Base-by-base conservation (phyloP, 1,284 basidiomycete species). In the Neotropicomus parvogracilis region DNA sequence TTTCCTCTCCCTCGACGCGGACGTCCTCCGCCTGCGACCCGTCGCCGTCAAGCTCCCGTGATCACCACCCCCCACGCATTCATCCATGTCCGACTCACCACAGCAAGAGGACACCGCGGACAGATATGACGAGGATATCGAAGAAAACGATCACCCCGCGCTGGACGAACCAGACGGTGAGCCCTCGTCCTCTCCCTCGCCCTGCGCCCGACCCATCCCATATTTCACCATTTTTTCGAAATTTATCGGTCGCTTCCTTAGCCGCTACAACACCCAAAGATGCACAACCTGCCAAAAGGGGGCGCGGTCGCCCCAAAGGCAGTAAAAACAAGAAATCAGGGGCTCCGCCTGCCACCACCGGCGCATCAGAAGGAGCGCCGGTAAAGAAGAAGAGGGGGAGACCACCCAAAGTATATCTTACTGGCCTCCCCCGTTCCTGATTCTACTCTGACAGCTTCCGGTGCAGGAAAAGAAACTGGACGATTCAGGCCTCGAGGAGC, bases 241-340 rank as follows among this genome's bases (percentile, higher is more conserved):
- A 52, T 53, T 58, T 58, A 49, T 59, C n/a, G 33, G 6, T 49
- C 17, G 5, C 48, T 44, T 48, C 38, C 24, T 38, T 33, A 61
- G 63, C 50, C 37, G 42, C 48, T 46, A 35, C 63, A 48, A 36
- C 62, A 39, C 44, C 59, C 44, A 65, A 50, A 49, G 65, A 64
- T 37, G 48, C 73, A 66, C 59, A 62, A 43, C 60, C 70, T 50
- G 46, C 63, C 54, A 90, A 88, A 71, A 82, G 87, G 59, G 79
- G 83, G 60, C 78, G 87, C 41, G 87, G 87, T 44, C 79, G 87
- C 54, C 88, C 87, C 52, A 88, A 83, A 67, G 87, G 87, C 62
- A 85, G 83, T 68, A 89, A 84, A 71, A 90, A 90, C 69, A 89
- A 88, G 78, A 86, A 83, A 64, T 64, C 73, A 48, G 63, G 71